These are phyloP conservation scores for Eucalyptus viminalis DNA, from an alignment of 345 rosid species.

Conservation along the genomic window DNA sequence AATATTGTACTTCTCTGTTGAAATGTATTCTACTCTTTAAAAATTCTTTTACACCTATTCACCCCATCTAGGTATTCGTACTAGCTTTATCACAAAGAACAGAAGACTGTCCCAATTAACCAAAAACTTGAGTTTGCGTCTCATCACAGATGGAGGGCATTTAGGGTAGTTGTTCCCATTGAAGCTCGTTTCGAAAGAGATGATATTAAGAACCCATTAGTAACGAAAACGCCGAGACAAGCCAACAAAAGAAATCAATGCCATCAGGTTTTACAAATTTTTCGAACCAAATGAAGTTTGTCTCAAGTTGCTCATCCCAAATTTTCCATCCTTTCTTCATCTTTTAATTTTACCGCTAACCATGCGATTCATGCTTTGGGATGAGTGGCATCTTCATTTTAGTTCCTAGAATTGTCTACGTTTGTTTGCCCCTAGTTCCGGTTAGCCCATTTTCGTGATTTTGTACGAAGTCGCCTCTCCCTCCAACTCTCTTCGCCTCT, in stretches of 20 bases:
- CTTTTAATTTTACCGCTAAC: background rate
- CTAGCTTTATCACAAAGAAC: background rate
- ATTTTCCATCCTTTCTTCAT: background rate
- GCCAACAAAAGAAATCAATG: background rate
- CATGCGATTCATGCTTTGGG: background rate
- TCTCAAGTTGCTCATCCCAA: background rate
- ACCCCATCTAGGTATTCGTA: too few species aligned
- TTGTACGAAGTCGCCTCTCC: background rate
- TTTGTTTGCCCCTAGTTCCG: background rate
- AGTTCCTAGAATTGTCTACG: background rate
- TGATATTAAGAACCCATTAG: background rate
- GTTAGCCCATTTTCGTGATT: background rate
- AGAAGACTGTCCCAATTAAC: background rate
- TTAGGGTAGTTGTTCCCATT: background rate
- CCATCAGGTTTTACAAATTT: background rate
- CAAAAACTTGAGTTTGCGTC: background rate
- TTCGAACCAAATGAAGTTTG: background rate
- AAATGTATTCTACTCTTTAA: too few species aligned
- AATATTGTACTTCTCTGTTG: too few species aligned
- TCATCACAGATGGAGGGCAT: background rate
- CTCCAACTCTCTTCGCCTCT: background rate
- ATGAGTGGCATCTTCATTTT: background rate
- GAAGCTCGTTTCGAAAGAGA: background rate
- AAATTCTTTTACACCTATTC: too few species aligned
- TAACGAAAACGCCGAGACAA: background rate